Conservation (phyloP, 2,329 filamentous ascomycete genomes). For the Didymella glomerata region DNA sequence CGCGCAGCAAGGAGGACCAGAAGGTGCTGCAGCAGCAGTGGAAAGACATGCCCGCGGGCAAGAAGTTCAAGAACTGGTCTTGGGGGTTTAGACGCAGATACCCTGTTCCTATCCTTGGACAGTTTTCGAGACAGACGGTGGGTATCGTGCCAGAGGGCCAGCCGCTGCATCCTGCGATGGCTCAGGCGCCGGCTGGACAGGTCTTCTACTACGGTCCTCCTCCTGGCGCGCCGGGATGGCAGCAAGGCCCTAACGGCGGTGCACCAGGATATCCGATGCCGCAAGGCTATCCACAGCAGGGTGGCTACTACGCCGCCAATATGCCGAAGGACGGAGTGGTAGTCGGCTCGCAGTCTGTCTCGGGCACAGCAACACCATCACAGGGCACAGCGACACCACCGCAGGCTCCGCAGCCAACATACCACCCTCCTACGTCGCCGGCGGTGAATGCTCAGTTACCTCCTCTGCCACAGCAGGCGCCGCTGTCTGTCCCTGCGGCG, state of each 20-base stretch:
- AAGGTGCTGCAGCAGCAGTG: slow-evolving; percentile 42
- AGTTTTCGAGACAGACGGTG: slow-evolving; percentile 40
- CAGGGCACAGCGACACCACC: slow-evolving; percentile 22
- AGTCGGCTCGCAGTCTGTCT: slow-evolving; percentile 22
- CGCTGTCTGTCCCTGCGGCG: background rate
- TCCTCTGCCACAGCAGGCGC: slow-evolving; percentile 9
- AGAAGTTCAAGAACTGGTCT: slow-evolving; percentile 47
- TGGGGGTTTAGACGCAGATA: slow-evolving; percentile 45
- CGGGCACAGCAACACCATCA: slow-evolving; percentile 16
- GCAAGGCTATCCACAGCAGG: slow-evolving; percentile 32
- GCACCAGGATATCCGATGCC: slow-evolving; percentile 23
- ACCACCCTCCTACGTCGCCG: slow-evolving; percentile 23
- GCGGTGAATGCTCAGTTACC: slow-evolving; percentile 17
- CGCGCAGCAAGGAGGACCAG: slow-evolving; percentile 42
- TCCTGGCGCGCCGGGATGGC: slow-evolving; percentile 35
- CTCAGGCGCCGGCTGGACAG: slow-evolving; percentile 31
- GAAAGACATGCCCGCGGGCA: slow-evolving; percentile 38
- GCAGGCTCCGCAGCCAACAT: slow-evolving; percentile 26
- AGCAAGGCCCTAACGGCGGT: slow-evolving; percentile 30
- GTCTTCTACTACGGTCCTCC: slow-evolving; percentile 38
- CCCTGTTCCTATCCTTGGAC: slow-evolving; percentile 42
- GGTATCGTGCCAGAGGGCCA: slow-evolving; percentile 42
- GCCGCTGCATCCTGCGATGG: slow-evolving; percentile 35
- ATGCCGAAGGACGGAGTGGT: slow-evolving; percentile 25
- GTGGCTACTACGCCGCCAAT: slow-evolving; percentile 28